phyloP scores from a whole-genome alignment of 75 land plant genomes.

The Cryptomeria japonica region DNA sequence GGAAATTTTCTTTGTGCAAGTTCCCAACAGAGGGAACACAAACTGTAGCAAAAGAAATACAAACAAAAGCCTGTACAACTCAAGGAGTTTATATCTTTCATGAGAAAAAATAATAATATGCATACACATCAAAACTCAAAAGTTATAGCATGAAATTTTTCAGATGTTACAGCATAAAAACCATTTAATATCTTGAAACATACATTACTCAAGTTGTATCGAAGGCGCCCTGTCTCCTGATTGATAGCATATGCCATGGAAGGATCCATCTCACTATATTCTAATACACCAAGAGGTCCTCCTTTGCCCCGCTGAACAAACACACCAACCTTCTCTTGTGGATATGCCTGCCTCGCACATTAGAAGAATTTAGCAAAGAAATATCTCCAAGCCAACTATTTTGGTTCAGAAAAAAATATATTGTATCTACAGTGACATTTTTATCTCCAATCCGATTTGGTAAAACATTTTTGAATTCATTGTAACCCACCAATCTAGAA shows the following conservation, averaged over 20 bases:
- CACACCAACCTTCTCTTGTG: conserved; percentile 92
- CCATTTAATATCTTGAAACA: background rate
- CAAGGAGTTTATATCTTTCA: background rate
- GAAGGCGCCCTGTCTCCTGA: conserved; percentile 85
- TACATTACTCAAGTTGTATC: conserved; percentile 93
- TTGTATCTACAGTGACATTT: background rate
- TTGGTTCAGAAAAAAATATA: background rate
- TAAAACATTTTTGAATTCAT: background rate
- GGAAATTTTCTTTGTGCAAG: background rate
- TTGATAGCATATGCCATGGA: conserved; percentile 71
- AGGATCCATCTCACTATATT: conserved; percentile 87
- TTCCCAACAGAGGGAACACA: background rate
- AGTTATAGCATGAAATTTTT: background rate
- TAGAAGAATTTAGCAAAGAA: background rate
- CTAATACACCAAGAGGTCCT: conserved; percentile 80
- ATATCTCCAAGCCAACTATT: background rate
- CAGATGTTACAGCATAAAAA: background rate
- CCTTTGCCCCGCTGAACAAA: conserved; percentile 81
- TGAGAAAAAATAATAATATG: background rate
- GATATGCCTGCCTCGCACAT: conserved; percentile 63
- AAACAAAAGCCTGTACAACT: background rate
- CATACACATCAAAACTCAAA: background rate
- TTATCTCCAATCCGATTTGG: background rate
- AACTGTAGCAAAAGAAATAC: background rate
- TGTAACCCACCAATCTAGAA: background rate